phyloP scores from a whole-genome alignment of 192 early-diverging fungal genomes.

The Fimicolochytrium jonesii region DNA sequence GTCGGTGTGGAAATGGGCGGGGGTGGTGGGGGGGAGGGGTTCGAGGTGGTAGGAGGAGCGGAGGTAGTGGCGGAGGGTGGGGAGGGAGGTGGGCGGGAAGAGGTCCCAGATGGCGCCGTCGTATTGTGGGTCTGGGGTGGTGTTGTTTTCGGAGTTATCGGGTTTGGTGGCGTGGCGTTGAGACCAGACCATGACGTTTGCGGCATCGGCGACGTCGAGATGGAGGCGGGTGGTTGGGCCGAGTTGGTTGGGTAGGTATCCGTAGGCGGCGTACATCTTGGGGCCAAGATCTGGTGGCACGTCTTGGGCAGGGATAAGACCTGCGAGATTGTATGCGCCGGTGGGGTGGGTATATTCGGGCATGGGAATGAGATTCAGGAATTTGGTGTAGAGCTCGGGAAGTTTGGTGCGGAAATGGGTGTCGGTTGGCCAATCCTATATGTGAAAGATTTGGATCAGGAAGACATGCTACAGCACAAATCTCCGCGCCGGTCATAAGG shows the following conservation, averaged over 20 bases:
- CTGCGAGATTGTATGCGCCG: constrained; percentile 57
- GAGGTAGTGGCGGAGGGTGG: constrained; percentile 3
- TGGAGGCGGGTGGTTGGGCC: constrained; percentile 74
- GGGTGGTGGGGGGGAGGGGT: not conserved
- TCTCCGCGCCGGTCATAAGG: no score
- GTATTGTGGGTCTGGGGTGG: not conserved
- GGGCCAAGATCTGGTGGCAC: constrained; percentile 70
- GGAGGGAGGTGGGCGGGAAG: constrained; percentile 11
- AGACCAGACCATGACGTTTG: constrained; percentile 67
- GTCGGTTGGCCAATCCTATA: constrained; percentile 64
- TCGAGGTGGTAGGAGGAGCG: not conserved
- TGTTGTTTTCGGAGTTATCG: not conserved
- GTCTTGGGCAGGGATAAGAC: constrained; percentile 44
- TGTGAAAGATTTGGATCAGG: not conserved
- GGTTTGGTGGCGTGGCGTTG: constrained; percentile 23
- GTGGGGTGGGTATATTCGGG: constrained; percentile 48
- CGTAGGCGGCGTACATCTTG: constrained; percentile 73
- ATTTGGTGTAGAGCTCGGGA: constrained; percentile 50
- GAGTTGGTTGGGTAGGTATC: constrained; percentile 36
- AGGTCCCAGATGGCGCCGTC: constrained; percentile 25
- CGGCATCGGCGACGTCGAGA: constrained; percentile 75
- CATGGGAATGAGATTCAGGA: constrained; percentile 55
- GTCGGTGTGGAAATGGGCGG: not conserved
- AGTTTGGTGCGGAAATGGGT: constrained; percentile 50
- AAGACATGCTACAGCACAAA: no score